Evolutionary conservation across 306 rosid species (phyloP).

Genomic region (Begonia masoniana): DNA sequence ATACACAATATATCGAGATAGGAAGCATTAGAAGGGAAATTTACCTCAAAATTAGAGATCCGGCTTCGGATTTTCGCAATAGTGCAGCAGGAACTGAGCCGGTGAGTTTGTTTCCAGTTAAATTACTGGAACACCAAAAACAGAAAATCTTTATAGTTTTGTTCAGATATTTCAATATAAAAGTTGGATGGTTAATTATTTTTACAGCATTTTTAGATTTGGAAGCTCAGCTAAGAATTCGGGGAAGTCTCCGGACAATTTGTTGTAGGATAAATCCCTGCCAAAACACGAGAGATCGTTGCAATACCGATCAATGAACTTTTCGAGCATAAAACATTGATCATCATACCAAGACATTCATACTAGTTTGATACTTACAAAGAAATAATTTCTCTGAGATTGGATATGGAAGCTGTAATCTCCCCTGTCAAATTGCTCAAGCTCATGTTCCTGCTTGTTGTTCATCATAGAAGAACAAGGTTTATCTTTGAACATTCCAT

Average conservation of each 20-base stretch:
- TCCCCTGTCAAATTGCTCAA: constrained; percentile 37
- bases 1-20: neutral
- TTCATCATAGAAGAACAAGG: neutral
- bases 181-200: constrained; percentile 1
- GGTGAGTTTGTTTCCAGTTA: constrained; percentile 12
- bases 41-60: constrained; percentile 5
- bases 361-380: constrained; percentile 27
- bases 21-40: neutral
- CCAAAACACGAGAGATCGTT: neutral
- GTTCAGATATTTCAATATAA: no score
- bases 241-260: constrained; percentile 25
- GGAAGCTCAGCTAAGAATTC: constrained; percentile 13
- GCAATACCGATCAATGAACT: neutral
- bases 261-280: constrained; percentile 38
- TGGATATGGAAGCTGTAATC: constrained; percentile 20
- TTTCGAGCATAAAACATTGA: neutral
- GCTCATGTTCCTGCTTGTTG: constrained; percentile 31
- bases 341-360: neutral
- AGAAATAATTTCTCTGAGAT: constrained; percentile 19
- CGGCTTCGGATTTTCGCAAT: constrained; percentile 2
- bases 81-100: constrained; percentile 15
- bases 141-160: neutral
- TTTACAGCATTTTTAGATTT: constrained; percentile 20
- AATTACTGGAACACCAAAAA: constrained; percentile 1
- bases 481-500: neutral